Evolutionary conservation across 768 basidiomycete genomes (phyloP), one percentile per base, ranked within the genome.

Genomic region (Auriscalpium vulgare): DNA sequence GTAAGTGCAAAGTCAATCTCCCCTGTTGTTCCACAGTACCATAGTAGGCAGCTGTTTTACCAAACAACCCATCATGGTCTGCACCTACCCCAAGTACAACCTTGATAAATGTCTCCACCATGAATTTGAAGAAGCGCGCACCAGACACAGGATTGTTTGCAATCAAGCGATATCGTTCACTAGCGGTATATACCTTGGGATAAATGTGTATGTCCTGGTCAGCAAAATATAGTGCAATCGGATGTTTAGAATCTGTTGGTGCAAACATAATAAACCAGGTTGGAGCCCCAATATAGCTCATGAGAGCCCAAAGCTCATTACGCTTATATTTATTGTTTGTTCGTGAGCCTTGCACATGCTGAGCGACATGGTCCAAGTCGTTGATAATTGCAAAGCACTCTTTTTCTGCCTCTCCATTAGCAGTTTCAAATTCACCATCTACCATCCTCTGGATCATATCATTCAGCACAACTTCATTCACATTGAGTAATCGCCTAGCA

Each of bases 211-310:
- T 37, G 1, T 59, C 35, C 6, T 59, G 35, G 10, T 58, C 64
- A 17, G 58, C 58, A 50, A 51, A 62, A 29, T 60, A 55, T 11
- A 65, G 21, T 19, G 47, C 55, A 2, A 65, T 40, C 1, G 61
- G 64, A 56, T 60, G 56, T 51, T 57, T 63, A n/a, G 46, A n/a
- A 35, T 65, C 61, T 4, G 54, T 45, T 17, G 62, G 63, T 8
- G 65, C 52, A 50, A 66, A 60, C 16, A 60, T 66, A 10, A 66
- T 59, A 40, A 64, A 66, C 57, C 59, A 65, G 0, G 58, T 34
- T 3, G 65, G 65, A 10, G 60, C 59, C 29, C 61, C 58, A 6
- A 38, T 4, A 36, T 51, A 38, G 34, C 44, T 19, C 10, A 65
- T 60, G 23, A 65, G 36, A 10, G 63, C 54, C 52, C 53, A 51